Evolutionary conservation across 2,329 filamentous ascomycete species (phyloP).

Genomic region (Hymenoscyphus scutula): DNA sequence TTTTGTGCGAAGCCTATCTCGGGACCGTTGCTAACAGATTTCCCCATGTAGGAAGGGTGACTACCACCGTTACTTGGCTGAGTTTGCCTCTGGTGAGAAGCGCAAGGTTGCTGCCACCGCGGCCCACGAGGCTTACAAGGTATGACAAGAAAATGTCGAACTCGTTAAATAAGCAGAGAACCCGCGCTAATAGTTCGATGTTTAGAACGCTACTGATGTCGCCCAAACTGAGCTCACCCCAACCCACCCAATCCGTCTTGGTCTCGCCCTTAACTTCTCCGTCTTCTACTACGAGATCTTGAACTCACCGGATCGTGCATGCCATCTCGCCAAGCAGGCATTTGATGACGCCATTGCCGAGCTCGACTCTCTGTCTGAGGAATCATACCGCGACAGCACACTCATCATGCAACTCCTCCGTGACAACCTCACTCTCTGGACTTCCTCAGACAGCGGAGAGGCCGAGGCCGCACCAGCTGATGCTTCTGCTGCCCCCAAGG

Average conservation of each 20-base stretch:
- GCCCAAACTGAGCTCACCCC: conserved; percentile 96
- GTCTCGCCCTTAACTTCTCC: conserved; percentile 97
- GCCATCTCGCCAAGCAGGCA: conserved; percentile 98
- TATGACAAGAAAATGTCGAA: conserved; percentile 41
- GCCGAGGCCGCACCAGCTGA: conserved; percentile 59
- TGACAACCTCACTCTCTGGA: conserved; percentile 98
- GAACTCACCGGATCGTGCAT: conserved; percentile 95
- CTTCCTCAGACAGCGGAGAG: conserved; percentile 86
- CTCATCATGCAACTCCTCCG: conserved; percentile 99
- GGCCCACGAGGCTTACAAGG: conserved; percentile 97
- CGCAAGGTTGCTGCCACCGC: conserved; percentile 83
- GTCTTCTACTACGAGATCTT: conserved; percentile 99
- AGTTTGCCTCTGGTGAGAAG: conserved; percentile 91
- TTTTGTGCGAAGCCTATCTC: not conserved
- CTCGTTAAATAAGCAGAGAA: not conserved
- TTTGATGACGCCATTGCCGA: conserved; percentile 97
- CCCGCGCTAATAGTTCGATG: conserved; percentile 13
- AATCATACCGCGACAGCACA: conserved; percentile 98
- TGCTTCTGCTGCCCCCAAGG: conserved; percentile 50
- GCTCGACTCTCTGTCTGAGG: conserved; percentile 95
- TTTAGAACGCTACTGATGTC: conserved; percentile 91
- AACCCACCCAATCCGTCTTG: conserved; percentile 96
- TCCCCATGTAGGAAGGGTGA: conserved; percentile 77
- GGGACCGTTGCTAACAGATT: conserved; percentile 19
- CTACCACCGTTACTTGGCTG: conserved; percentile 92